phyloP scores from a whole-genome alignment of 345 rosid genomes.

The Salix suchowensis region DNA sequence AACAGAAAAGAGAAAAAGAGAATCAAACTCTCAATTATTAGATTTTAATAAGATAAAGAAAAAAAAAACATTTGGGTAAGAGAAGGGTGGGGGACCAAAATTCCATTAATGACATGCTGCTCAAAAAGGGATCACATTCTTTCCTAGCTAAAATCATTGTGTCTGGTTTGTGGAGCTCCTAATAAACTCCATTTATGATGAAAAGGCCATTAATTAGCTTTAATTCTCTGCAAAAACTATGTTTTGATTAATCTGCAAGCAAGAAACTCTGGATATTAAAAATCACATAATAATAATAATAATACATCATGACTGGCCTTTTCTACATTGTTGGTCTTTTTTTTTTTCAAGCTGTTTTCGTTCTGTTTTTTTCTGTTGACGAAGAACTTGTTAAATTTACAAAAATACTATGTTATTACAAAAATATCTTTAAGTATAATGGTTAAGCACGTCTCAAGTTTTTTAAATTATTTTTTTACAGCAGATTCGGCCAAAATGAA shows the following conservation, averaged over 20 bases:
- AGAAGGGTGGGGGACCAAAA: slow-evolving; percentile 32
- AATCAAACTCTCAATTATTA: slow-evolving; percentile 20
- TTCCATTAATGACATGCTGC: slow-evolving; percentile 26
- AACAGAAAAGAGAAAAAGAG: background rate
- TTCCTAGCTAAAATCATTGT: slow-evolving; percentile 30
- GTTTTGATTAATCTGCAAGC: slow-evolving; percentile 15
- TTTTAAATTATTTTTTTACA: too few relatives aligned
- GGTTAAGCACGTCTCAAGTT: too few relatives aligned
- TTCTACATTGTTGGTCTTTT: too few relatives aligned
- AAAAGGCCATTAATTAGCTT: slow-evolving; percentile 11
- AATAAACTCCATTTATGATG: slow-evolving; percentile 18
- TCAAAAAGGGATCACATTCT: slow-evolving; percentile 33
- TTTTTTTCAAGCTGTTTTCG: too few relatives aligned
- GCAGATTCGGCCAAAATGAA: background rate
- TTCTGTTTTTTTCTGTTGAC: too few relatives aligned
- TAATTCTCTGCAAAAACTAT: background rate
- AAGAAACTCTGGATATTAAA: background rate
- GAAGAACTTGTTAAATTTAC: too few relatives aligned
- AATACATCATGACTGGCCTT: too few relatives aligned
- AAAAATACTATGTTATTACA: too few relatives aligned
- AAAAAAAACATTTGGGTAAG: background rate
- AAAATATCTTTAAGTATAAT: too few relatives aligned
- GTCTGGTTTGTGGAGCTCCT: slow-evolving; percentile 35
- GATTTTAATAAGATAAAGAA: background rate
- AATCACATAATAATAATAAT: background rate